Conservation (phyloP, 768 basidiomycete genomes). For the Amanita rimosa region DNA sequence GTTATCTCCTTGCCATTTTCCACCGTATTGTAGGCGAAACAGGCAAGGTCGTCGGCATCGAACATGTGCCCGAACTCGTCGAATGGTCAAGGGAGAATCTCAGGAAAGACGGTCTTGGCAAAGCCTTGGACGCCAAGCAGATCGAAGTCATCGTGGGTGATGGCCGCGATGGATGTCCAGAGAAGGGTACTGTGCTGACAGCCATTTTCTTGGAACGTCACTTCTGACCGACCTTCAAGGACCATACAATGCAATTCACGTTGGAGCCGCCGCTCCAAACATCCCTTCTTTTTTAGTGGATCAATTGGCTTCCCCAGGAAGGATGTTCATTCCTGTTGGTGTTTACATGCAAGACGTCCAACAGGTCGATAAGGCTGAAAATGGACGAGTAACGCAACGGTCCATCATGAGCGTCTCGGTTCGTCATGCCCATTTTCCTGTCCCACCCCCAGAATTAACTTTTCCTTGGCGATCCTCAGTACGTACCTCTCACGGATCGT, state of each 20-base stretch:
- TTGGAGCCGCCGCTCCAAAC: conserved; percentile 81
- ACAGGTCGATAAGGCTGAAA: conserved; percentile 67
- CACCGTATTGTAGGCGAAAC: conserved; percentile 52
- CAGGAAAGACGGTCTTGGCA: conserved; percentile 47
- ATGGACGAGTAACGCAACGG: conserved; percentile 54
- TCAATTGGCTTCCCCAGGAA: conserved; percentile 64
- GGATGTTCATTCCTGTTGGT: conserved; percentile 93
- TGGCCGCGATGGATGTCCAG: conserved; percentile 55
- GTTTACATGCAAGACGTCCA: conserved; percentile 45
- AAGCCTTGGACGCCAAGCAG: conserved; percentile 36
- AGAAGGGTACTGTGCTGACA: conserved; percentile 13
- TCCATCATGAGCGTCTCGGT: conserved; percentile 78
- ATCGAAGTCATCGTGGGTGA: conserved; percentile 68
- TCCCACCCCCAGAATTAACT: not conserved
- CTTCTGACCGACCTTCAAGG: conserved; percentile 19
- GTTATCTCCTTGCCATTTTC: conserved; percentile 77
- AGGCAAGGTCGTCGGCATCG: conserved; percentile 77
- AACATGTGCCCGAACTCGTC: conserved; percentile 77
- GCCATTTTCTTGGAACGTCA: not conserved
- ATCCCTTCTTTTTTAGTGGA: conserved; percentile 64
- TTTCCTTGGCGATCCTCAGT: conserved; percentile 25
- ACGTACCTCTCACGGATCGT: conserved; percentile 60
- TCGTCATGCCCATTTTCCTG: conserved; percentile 16
- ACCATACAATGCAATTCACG: conserved; percentile 82
- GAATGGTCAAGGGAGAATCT: conserved; percentile 64